Evolutionary conservation across 2,329 filamentous ascomycete genomes (phyloP), one percentile per base, ranked within the genome.

Genomic region (Penicillium glabrum): DNA sequence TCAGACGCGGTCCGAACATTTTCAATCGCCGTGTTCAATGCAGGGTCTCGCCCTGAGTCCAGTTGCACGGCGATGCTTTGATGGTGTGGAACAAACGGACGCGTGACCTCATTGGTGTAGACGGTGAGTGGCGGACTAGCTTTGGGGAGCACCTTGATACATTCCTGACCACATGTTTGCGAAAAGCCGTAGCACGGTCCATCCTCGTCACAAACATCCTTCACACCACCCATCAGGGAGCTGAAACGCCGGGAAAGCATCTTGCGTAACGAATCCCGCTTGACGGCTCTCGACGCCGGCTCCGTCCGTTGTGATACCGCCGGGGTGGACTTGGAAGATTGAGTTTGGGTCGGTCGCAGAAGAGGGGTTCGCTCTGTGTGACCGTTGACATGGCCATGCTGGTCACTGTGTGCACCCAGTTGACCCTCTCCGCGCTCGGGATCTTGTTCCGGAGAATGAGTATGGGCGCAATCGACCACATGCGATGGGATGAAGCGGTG

Each of bases 121-220:
- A 48, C 19, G 8, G 24, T 48, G 6, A 58, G 48, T 43, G 60
- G 57, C 19, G 54, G 51, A 33, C 16, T 37, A 3, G 57, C 31
- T 24, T 57, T 59, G 7, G 50, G 61, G 19, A 73, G 65, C 4
- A 74, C 69, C 67, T 83, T 85, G 63, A 84, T 83, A 69, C 85
- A 87, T 58, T 87, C 83, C 24, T 77, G 76, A 1, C 85, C 84
- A 64, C 85, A 88, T 1, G 83, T 80, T 61, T 87, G 83, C 3
- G 83, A 84, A 61, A 83, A 83, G 0, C 86, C 86, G 62, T 83
- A 84, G 61, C 86, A 88, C 19, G 83, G 82, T 0, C 83, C 85
- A 51, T 80, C 74, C 53, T 83, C 79, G 59, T 86, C 82, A 62
- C 85, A 87, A 3, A 75, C 68, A 1, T 78, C 68, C 58, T 82